Evolutionary conservation across 1,139 yeast species (phyloP), one percentile per base, ranked within the genome.

Genomic region (Taphrina pruni): DNA sequence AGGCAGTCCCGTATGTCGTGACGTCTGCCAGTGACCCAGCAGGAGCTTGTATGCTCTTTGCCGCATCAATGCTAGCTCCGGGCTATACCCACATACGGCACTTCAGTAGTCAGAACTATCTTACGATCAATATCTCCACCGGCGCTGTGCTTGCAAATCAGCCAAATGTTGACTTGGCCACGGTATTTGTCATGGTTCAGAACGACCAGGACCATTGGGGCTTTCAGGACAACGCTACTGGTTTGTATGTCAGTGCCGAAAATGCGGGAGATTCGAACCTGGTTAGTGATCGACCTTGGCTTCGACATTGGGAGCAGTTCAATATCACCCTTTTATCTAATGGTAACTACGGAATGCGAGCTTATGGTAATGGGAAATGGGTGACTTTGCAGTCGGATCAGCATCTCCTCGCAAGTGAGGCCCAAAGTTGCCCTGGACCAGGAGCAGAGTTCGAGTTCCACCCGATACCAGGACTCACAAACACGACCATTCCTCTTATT

Each of bases 271-370:
- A n/a, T n/a, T 1, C 50, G 1, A 7, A 11, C 21, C 50, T 45
- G 20, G 8, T 45, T 7, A 45, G 11, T n/a, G 1, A 45, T 14
- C 11, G 50, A 45, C 50, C 50, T 45, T 45, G 50, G 50, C 50
- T 9, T 45, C n/a, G n/a, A 14, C 50, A 9, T 14, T 45, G 50
- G 50, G 50, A 45, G n/a, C 50, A 45, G 21, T 45, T 45, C 50
- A 45, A 45, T n/a, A 45, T 45, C 11, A 45, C 50, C 7, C 21
- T 45, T 8, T n/a, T 45, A 1, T 45, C 50, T 6, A 45, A 14
- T 14, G 50, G 50, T 1, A 45, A 45, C 14, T 45, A 45, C 14
- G 50, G 50, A 9, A 6, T 45, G n/a, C n/a, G 50, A 17, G 50
- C 50, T 14, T 45, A 45, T 45, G 21, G n/a, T n/a, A 45, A 45